These are phyloP conservation scores for Rubia tinctorum DNA, from an alignment of 305 asterid genomes.

Conservation along the genomic window DNA sequence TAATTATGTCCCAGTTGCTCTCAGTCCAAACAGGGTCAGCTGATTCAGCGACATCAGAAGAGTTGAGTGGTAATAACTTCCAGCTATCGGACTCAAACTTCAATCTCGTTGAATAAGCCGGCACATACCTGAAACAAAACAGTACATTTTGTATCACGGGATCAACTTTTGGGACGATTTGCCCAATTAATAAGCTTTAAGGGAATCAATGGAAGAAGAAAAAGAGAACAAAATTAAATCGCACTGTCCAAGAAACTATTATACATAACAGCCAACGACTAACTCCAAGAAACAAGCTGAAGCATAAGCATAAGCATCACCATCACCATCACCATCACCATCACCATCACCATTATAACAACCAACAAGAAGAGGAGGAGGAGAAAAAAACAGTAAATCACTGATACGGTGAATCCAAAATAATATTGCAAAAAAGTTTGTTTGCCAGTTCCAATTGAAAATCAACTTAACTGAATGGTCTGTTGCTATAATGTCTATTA, in stretches of 20 bases:
- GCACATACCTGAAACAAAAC: slow-evolving; percentile 62
- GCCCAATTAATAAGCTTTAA: neutral
- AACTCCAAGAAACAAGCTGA: neutral
- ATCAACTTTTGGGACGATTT: neutral
- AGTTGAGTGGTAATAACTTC: slow-evolving; percentile 57
- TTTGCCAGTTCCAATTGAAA: neutral
- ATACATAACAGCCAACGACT: neutral
- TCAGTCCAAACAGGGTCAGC: slow-evolving; percentile 94
- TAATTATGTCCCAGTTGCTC: slow-evolving; percentile 80
- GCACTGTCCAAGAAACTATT: neutral
- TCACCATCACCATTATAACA: no score
- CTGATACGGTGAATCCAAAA: neutral
- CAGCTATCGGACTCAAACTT: slow-evolving; percentile 62
- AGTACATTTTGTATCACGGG: neutral
- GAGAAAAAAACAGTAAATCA: neutral
- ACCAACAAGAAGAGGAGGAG: neutral
- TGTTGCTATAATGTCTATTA: neutral
- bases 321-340: no score
- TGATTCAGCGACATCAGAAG: slow-evolving; percentile 45
- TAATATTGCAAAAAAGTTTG: neutral
- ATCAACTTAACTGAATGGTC: neutral
- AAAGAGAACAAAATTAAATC: neutral
- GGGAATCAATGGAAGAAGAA: neutral
- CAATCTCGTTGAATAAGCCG: slow-evolving; percentile 91
- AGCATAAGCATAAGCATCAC: no score